Conservation (phyloP, 1,284 basidiomycete genomes). For the Ustilago tritici region DNA sequence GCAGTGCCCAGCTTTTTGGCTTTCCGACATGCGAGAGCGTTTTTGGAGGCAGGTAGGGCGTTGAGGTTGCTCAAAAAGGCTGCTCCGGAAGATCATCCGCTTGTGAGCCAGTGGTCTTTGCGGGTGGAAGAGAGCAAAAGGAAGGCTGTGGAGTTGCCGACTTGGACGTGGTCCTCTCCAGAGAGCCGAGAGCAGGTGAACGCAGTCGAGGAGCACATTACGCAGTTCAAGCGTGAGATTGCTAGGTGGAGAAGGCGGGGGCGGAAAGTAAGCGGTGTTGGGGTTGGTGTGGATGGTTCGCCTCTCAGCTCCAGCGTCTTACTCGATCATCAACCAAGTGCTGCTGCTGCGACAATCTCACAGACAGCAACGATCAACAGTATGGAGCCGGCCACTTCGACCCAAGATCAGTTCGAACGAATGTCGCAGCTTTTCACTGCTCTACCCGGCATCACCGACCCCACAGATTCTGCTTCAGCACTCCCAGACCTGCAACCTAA, state of each 20-base stretch:
- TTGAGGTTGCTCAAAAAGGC: slow-evolving; percentile 55
- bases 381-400: background rate
- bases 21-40: slow-evolving; percentile 41
- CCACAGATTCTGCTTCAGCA: background rate
- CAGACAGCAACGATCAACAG: background rate
- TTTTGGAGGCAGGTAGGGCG: slow-evolving; percentile 56
- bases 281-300: slow-evolving; percentile 5
- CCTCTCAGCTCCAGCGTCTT: slow-evolving; percentile 14
- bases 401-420: slow-evolving; percentile 29
- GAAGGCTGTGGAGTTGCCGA: slow-evolving; percentile 27
- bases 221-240: slow-evolving; percentile 39
- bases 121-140: background rate
- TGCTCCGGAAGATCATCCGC: slow-evolving; percentile 52
- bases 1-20: slow-evolving; percentile 51
- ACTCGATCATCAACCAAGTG: background rate
- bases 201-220: slow-evolving; percentile 27
- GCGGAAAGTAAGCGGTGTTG: slow-evolving; percentile 10
- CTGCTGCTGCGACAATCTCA: background rate
- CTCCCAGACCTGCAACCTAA: background rate
- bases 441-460: slow-evolving; percentile 23
- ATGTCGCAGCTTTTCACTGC: slow-evolving; percentile 44
- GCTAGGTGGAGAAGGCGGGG: slow-evolving; percentile 39
- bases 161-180: slow-evolving; percentile 37
- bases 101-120: slow-evolving; percentile 42
- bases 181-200: slow-evolving; percentile 18